Evolutionary conservation across 345 rosid genomes (phyloP), one percentile per base, ranked within the genome.

Genomic region (Citrus medica): DNA sequence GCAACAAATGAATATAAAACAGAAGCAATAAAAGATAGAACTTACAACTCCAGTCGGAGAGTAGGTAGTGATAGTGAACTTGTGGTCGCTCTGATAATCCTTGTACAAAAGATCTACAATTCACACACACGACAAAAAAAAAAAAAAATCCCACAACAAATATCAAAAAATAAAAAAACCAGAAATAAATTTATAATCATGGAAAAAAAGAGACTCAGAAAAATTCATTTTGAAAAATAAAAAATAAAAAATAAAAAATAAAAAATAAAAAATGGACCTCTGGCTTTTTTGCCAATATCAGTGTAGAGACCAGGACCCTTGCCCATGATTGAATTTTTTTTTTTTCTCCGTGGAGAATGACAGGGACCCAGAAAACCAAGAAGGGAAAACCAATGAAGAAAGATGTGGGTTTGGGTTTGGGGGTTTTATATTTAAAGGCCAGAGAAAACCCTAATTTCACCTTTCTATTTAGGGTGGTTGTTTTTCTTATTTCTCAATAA

Each of bases 221-320:
- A 83, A 22, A 3, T 46, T 46, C 5, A 13, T 46, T 46, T 46
- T 46, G 51, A 4, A 27, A 0, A 48, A 1, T 68, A 35, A 4
- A 2, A 24, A 60, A 59, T 38, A 21, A 24, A 28, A 76, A 32
- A 71, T 2, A n/a, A n/a, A n/a, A n/a, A n/a, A n/a, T n/a, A n/a
- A 4, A 2, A 24, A 60, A 59, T 38, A 21, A 24, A 28, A 76
- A 32, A 71, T 2, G 22, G 73, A 93, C 98, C 98, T 94, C 91
- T 88, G 82, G 97, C 91, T 68, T 88, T 90, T 85, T 95, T 95
- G 85, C 98, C 99, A 86, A 95, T 94, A 60, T 91, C 97, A 75
- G 94, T 69, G 94, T 92, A 95, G 84, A 95, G 97, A 40, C 94
- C 99, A 21, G 97, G 98, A 70, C 99, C 99, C 78, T 91, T 91